Evolutionary conservation across 1,139 yeast genomes (phyloP), one percentile per base, ranked within the genome.

Genomic region (Zygosaccharomyces sapae): DNA sequence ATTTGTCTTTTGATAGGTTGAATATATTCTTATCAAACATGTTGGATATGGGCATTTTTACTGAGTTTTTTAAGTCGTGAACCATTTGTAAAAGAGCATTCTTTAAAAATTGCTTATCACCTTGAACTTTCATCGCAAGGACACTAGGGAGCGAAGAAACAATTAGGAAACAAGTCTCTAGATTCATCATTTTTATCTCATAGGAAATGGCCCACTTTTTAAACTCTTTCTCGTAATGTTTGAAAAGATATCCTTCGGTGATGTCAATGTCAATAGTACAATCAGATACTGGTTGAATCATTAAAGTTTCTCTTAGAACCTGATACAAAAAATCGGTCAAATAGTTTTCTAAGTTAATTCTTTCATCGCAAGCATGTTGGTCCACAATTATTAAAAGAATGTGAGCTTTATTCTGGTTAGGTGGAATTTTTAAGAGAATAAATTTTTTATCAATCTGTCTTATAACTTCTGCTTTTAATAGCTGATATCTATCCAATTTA

Each of bases 291-390:
- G 45, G 43, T 37, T 51, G 52, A 16, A 41, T 16, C 3, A 38
- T 33, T 5, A 49, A 31, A 2, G 50, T 48, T 19, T 47, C 45
- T 3, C 33, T 45, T 1, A 55, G 3, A 2, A 51, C 55, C 22
- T 52, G 50, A 8, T 38, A 8, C 3, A 59, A 33, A 34, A 55
- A 55, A 1, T 70, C 69, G 36, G 59, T 56, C 8, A 77, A 63
- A 5, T 75, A 56, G 2, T 51, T 44, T 56, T 86, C 95, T 1
- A 83, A 72, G 38, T 70, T 69, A 0, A 84, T 67, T 42, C 95
- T 62, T 58, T 86, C 95, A 62, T 84, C 92, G 40, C 82, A 77
- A 0, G 95, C 94, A 68, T 86, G 95, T 59, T 86, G 95, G 57
- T 86, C 95, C 2, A 83, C 57, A 0, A 77, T 65, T 8, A 75